Conservation (phyloP, 768 basidiomycete genomes). For the Mrakia blollopis region DNA sequence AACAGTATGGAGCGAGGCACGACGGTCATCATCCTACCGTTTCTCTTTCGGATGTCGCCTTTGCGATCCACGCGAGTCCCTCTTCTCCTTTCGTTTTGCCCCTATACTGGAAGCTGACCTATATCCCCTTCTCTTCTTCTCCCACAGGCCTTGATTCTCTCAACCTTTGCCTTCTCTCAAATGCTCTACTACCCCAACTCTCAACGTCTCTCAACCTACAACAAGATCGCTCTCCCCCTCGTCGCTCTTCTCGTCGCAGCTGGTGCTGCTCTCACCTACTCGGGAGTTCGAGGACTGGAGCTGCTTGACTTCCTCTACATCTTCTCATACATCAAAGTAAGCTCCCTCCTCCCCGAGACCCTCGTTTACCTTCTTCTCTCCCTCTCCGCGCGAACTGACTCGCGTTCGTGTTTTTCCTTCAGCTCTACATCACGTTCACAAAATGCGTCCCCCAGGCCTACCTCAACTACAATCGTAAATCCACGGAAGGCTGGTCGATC, state of each 20-base stretch:
- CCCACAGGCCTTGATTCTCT: constrained; percentile 39
- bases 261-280: not conserved
- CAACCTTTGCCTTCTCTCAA: constrained; percentile 1
- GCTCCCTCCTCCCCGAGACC: constrained; percentile 1
- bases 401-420: constrained; percentile 38
- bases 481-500: constrained; percentile 43
- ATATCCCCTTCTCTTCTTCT: constrained; percentile 33
- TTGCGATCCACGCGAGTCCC: constrained; percentile 43
- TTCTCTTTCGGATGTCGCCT: constrained; percentile 46
- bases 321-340: constrained; percentile 34
- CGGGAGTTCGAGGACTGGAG: not conserved
- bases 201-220: constrained; percentile 15
- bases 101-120: no score
- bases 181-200: constrained; percentile 29
- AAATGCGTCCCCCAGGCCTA: constrained; percentile 49
- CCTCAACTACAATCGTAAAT: constrained; percentile 44
- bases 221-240: constrained; percentile 13
- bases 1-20: constrained; percentile 45
- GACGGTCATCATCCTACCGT: constrained; percentile 45
- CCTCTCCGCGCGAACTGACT: not conserved
- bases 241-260: constrained; percentile 1
- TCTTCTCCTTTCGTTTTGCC: not conserved
- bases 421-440: constrained; percentile 44
- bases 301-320: constrained; percentile 36
- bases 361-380: not conserved